Evolutionary conservation across 2,329 filamentous ascomycete genomes (phyloP).

Genomic region (Lasiodiplodia theobromae): DNA sequence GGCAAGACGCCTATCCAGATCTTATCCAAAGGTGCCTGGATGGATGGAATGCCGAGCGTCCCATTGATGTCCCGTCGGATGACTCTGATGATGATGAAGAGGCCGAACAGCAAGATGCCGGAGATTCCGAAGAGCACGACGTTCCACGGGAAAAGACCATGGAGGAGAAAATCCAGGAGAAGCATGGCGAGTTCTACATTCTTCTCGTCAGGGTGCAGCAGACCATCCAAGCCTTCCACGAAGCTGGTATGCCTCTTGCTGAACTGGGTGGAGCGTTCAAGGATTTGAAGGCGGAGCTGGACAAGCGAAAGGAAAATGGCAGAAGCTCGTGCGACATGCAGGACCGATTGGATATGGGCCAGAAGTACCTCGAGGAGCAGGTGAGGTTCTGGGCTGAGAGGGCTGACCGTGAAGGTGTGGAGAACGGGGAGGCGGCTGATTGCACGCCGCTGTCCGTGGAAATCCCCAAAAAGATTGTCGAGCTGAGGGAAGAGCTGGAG

Average conservation of each 20-base stretch:
- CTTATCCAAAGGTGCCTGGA: neutral
- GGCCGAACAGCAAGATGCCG: neutral
- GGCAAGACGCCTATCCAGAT: neutral
- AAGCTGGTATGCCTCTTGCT: neutral
- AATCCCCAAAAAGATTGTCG: neutral
- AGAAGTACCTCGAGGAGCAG: neutral
- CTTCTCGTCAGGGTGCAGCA: slow-evolving; percentile 12
- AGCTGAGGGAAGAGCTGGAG: neutral
- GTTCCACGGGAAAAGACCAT: neutral
- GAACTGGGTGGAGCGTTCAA: slow-evolving; percentile 15
- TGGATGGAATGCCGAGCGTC: neutral
- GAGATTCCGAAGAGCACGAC: neutral
- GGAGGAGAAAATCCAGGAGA: neutral
- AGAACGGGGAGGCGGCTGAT: no score
- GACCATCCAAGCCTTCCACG: neutral
- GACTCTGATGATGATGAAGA: neutral
- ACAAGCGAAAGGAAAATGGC: neutral
- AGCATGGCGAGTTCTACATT: neutral
- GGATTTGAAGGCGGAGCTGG: neutral
- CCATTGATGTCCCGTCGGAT: neutral
- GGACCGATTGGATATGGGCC: neutral
- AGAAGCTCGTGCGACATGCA: neutral
- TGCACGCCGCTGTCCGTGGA: neutral
- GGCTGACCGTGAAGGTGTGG: no score
- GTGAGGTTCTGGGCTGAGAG: neutral